phyloP scores from a whole-genome alignment of 208 protist genomes.

The Acanthamoeba sp. region DNA sequence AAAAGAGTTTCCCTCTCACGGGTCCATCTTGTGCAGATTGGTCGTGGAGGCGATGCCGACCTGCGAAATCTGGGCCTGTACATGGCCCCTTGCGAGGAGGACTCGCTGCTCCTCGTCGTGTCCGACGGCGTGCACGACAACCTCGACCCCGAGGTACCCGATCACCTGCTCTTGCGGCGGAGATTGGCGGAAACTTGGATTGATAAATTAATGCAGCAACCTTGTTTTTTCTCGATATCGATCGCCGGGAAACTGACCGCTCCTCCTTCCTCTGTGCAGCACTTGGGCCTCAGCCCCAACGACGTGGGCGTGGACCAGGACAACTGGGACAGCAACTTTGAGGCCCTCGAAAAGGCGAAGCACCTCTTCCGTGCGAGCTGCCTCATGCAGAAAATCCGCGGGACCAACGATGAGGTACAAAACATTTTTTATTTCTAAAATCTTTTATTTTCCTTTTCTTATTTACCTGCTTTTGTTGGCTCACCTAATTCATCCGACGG shows the following conservation, averaged over 20 bases:
- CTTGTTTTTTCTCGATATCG: not conserved
- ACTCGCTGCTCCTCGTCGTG: constrained; percentile 63
- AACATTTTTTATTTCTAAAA: not conserved
- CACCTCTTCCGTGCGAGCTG: constrained; percentile 49
- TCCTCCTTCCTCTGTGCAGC: not conserved
- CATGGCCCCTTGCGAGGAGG: constrained; percentile 71
- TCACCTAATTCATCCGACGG: not conserved
- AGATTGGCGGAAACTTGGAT: constrained; percentile 12
- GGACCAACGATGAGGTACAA: not conserved
- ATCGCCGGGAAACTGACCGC: not conserved
- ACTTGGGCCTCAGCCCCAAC: constrained; percentile 43
- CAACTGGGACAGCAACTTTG: constrained; percentile 51
- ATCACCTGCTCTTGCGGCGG: constrained; percentile 4
- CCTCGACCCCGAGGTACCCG: constrained; percentile 80
- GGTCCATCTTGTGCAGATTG: not conserved
- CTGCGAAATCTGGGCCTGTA: constrained; percentile 63
- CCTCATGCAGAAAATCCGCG: constrained; percentile 63
- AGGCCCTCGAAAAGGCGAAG: constrained; percentile 53
- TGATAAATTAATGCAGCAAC: not conserved
- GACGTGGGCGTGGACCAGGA: constrained; percentile 68
- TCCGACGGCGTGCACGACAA: constrained; percentile 86
- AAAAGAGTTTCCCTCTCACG: too few species aligned
- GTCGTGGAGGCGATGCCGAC: constrained; percentile 47
- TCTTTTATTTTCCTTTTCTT: not conserved
- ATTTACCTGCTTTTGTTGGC: not conserved